Evolutionary conservation across 2,329 filamentous ascomycete genomes (phyloP).

Genomic region (Tolypocladium inflatum): DNA sequence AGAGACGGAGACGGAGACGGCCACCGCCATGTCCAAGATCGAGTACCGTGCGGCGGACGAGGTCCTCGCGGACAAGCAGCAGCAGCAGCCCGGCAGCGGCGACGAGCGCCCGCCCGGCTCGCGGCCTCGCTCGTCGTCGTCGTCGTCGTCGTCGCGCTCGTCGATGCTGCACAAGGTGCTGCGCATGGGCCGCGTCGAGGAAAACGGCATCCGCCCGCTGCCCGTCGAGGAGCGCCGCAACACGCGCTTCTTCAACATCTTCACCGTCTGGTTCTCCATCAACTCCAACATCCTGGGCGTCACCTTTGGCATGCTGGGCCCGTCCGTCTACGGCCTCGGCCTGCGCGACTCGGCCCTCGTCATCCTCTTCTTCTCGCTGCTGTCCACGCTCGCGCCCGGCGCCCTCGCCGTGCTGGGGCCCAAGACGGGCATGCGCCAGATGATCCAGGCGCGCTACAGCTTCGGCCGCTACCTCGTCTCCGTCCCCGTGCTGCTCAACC

Average conservation of each 20-base stretch:
- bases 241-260: constrained; percentile 32
- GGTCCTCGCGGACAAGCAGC: background rate
- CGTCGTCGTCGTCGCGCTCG: constrained; percentile 3
- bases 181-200: constrained; percentile 29
- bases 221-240: constrained; percentile 29
- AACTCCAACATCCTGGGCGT: constrained; percentile 43
- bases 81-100: background rate
- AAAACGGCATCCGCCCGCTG: constrained; percentile 33
- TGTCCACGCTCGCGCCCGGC: constrained; percentile 43
- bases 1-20: too few relatives aligned
- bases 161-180: constrained; percentile 21
- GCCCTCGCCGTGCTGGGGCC: constrained; percentile 50
- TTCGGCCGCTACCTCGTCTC: constrained; percentile 51
- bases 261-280: constrained; percentile 39
- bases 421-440: constrained; percentile 55
- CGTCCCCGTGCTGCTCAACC: constrained; percentile 51
- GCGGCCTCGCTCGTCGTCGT: too few relatives aligned
- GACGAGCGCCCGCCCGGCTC: background rate
- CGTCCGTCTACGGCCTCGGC: constrained; percentile 41
- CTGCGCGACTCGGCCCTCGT: constrained; percentile 47
- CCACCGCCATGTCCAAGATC: background rate
- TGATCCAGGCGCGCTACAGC: constrained; percentile 54
- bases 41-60: background rate
- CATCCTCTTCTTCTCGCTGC: constrained; percentile 53
- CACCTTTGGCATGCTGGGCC: constrained; percentile 55